Conservation (phyloP, 1,139 yeast species). For the Hansenula lynferdii region DNA sequence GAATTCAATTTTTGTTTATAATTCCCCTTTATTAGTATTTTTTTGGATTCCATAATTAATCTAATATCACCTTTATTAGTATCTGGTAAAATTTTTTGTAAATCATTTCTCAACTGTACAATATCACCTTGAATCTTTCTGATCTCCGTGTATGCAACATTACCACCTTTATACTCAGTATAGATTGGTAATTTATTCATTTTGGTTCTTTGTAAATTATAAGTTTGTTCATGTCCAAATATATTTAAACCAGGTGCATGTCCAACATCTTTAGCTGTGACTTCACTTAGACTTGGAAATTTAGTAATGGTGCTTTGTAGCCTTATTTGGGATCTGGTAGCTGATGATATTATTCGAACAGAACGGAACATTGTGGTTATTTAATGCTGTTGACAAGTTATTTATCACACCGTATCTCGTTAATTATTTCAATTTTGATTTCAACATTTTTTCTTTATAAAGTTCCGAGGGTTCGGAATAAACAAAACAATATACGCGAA, state of each 20-base stretch:
- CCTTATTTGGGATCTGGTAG: constrained; percentile 5
- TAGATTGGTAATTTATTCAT: constrained; percentile 70
- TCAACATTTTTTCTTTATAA: too few relatives aligned
- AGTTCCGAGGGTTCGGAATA: too few relatives aligned
- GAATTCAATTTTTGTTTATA: constrained; percentile 26
- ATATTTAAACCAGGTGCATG: constrained; percentile 20
- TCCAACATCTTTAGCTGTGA: constrained; percentile 25
- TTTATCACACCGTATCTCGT: not conserved
- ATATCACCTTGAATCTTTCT: constrained; percentile 62
- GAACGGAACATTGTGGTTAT: not conserved
- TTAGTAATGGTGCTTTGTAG: constrained; percentile 4
- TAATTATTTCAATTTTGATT: not conserved
- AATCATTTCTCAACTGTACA: constrained; percentile 51
- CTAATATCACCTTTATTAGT: constrained; percentile 41
- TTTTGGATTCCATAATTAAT: constrained; percentile 29
- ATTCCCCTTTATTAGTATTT: constrained; percentile 55
- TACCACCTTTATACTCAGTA: constrained; percentile 44
- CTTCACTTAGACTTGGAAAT: constrained; percentile 26
- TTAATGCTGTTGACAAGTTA: not conserved
- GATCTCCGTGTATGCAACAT: constrained; percentile 51
- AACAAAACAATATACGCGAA: too few relatives aligned
- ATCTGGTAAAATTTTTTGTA: constrained; percentile 41
- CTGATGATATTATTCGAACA: not conserved
- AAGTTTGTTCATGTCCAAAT: constrained; percentile 37
- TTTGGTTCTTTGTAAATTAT: constrained; percentile 48